Conservation (phyloP, 106 monocot genomes). For the Cymbidium sinense region DNA sequence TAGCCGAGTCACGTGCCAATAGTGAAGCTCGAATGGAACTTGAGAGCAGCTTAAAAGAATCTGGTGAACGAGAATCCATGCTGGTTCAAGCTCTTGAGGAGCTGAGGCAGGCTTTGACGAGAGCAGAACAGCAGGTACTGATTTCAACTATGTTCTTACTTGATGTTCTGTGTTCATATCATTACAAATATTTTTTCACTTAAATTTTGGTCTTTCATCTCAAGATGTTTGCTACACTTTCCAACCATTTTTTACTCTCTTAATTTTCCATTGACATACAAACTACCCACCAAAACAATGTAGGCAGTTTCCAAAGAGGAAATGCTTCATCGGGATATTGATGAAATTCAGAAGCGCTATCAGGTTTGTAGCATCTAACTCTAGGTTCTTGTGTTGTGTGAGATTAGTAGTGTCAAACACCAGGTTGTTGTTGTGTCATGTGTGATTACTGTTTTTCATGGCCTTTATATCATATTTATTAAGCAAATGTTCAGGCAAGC, state of each 20-base stretch:
- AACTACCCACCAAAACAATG: conserved; percentile 10
- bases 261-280: background rate
- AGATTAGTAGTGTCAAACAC: background rate
- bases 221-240: background rate
- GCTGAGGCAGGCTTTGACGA: conserved; percentile 76
- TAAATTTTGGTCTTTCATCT: background rate
- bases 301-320: conserved; percentile 88
- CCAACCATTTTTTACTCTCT: background rate
- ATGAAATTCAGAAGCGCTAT: conserved; percentile 92
- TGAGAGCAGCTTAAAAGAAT: conserved; percentile 79
- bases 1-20: conserved; percentile 76
- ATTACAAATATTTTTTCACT: background rate
- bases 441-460: background rate
- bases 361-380: conserved; percentile 44
- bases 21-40: conserved; percentile 84
- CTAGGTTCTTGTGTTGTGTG: background rate
- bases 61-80: conserved; percentile 78
- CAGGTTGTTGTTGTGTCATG: background rate
- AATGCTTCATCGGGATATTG: conserved; percentile 78
- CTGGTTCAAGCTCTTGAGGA: conserved; percentile 87
- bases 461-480: conserved; percentile 3
- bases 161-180: background rate
- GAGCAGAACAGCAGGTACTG: conserved; percentile 86
- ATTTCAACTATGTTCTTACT: conserved; percentile 6
- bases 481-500: conserved; percentile 59